Evolutionary conservation across 331 rosid genomes (phyloP).

Genomic region (Ulmus americana): DNA sequence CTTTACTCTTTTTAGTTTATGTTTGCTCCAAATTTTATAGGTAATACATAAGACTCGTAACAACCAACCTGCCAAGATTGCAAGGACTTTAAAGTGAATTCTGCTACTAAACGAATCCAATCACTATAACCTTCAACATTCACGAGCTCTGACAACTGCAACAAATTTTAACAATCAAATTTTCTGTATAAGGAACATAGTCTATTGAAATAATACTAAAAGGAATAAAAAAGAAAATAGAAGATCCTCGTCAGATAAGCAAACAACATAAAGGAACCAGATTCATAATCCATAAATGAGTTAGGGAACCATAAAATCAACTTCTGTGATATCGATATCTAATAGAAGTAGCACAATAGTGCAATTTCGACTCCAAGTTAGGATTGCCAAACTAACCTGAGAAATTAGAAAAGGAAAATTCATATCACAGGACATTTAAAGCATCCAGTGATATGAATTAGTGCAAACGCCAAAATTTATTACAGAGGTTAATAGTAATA

Average conservation of each 20-base stretch:
- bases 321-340: too few relatives aligned
- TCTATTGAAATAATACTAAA: too few relatives aligned
- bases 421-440: background rate
- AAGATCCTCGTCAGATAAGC: too few relatives aligned
- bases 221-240: too few relatives aligned
- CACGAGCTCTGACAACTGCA: constrained; percentile 96
- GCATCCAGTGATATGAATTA: too few relatives aligned
- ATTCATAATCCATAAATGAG: constrained; percentile 3
- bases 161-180: constrained; percentile 10
- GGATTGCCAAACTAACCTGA: background rate
- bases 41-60: constrained; percentile 15
- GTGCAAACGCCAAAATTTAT: too few relatives aligned
- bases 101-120: constrained; percentile 96
- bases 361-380: too few relatives aligned
- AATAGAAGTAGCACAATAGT: too few relatives aligned
- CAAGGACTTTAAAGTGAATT: constrained; percentile 91
- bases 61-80: constrained; percentile 94
- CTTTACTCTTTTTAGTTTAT: background rate
- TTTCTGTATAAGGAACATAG: too few relatives aligned
- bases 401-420: background rate
- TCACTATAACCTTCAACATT: constrained; percentile 96
- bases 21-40: background rate
- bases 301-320: background rate
- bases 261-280: constrained; percentile 2
- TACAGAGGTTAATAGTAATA: too few relatives aligned